A percentile compares a stretch with the other conserved stretches of the same genome.
Conservation (phyloP, 768 basidiomycete genomes). For the Cystofilobasidium capitatum region DNA sequence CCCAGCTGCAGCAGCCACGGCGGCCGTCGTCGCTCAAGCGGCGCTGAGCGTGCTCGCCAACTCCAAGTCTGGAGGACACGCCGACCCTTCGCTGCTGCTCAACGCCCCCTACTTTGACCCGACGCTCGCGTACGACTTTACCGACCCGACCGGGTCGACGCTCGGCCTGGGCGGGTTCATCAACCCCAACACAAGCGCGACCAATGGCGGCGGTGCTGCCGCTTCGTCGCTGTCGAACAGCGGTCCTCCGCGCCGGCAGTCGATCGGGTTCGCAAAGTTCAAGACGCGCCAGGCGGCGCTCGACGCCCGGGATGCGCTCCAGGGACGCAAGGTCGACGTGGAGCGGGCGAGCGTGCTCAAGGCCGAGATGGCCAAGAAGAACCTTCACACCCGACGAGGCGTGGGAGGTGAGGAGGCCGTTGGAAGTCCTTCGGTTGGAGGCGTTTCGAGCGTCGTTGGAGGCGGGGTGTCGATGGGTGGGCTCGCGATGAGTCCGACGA, state of each 20-base stretch:
- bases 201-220: conserved; percentile 25
- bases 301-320: conserved; percentile 73
- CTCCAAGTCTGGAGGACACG: too few relatives aligned
- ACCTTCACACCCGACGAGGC: conserved; percentile 86
- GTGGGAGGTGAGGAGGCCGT: conserved; percentile 50
- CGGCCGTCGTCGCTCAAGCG: not conserved
- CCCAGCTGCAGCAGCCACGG: conserved; percentile 5
- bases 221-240: conserved; percentile 26
- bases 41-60: conserved; percentile 7
- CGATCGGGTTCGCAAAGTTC: conserved; percentile 97
- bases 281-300: conserved; percentile 75
- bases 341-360: conserved; percentile 88
- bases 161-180: conserved; percentile 34
- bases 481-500: not conserved
- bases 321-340: conserved; percentile 80
- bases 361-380: conserved; percentile 99
- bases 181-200: conserved; percentile 32
- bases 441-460: conserved; percentile 7
- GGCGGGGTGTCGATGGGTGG: conserved; percentile 6
- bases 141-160: not conserved
- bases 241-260: conserved; percentile 71
- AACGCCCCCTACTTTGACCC: conserved; percentile 13
- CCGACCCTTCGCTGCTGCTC: not conserved
- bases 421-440: conserved; percentile 29
- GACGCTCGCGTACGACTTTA: conserved; percentile 1